A percentile compares a stretch with the other conserved stretches of the same genome.
These are phyloP conservation scores for Botrytis medusae DNA, from an alignment of 2,329 filamentous ascomycete genomes.

Conservation along the genomic window DNA sequence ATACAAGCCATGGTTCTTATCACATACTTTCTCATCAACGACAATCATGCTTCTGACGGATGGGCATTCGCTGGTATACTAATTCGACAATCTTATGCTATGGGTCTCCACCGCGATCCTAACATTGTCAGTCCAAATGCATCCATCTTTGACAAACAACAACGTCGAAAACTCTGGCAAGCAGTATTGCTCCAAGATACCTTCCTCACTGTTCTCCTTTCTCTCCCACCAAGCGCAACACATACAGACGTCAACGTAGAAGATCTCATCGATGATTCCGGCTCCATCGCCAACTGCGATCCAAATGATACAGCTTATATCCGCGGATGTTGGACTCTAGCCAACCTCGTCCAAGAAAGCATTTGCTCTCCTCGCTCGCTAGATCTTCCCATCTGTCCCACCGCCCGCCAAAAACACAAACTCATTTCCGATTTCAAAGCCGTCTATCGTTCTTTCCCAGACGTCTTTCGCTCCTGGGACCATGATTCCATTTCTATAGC, in stretches of 20 bases:
- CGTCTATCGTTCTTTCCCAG: constrained; percentile 71
- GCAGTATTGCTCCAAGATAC: constrained; percentile 79
- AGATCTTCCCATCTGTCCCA: constrained; percentile 68
- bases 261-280: constrained; percentile 64
- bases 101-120: constrained; percentile 77
- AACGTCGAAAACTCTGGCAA: constrained; percentile 78
- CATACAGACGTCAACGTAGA: constrained; percentile 79
- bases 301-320: constrained; percentile 68
- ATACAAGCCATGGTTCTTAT: constrained; percentile 82
- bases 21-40: constrained; percentile 81
- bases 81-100: constrained; percentile 75
- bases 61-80: constrained; percentile 80
- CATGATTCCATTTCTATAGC: constrained; percentile 56
- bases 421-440: constrained; percentile 68
- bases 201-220: constrained; percentile 74
- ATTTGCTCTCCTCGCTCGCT: constrained; percentile 74
- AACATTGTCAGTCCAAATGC: constrained; percentile 70
- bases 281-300: constrained; percentile 57
- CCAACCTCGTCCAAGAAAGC: constrained; percentile 74
- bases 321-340: constrained; percentile 71
- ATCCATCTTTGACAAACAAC: constrained; percentile 71
- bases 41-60: constrained; percentile 79
- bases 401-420: constrained; percentile 66
- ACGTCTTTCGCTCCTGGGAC: constrained; percentile 68
- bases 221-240: constrained; percentile 73